These are phyloP conservation scores for Tripidium arundinaceum DNA, from an alignment of 202 grass and related monocot genomes.

Conservation along the genomic window DNA sequence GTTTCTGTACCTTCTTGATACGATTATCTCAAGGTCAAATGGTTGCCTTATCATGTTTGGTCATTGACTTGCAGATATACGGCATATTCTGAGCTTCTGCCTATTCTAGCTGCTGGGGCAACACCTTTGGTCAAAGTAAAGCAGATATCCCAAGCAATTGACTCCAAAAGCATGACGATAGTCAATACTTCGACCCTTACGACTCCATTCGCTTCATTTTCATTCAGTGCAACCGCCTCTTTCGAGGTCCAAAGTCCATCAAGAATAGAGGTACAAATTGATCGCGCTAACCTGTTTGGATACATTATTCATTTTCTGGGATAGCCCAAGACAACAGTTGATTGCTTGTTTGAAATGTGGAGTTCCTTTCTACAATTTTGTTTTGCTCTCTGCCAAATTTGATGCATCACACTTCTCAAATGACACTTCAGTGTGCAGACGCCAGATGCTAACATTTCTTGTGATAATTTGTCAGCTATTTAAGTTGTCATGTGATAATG, in stretches of 20 bases:
- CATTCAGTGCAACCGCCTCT: conserved; percentile 81
- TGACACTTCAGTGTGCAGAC: neutral
- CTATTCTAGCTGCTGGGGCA: conserved; percentile 65
- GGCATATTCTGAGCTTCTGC: conserved; percentile 80
- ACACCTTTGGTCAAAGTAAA: conserved; percentile 78
- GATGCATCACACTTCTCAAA: neutral
- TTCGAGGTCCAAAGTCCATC: conserved; percentile 76
- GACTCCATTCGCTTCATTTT: conserved; percentile 70
- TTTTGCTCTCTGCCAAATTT: neutral
- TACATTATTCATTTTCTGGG: neutral
- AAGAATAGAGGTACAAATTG: conserved; percentile 68
- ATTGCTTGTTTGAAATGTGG: neutral
- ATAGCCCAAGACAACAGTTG: neutral
- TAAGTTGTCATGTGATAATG: neutral
- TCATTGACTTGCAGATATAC: conserved; percentile 62
- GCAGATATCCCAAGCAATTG: conserved; percentile 81
- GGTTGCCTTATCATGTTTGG: neutral
- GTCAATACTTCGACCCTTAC: conserved; percentile 72
- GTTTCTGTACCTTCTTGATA: neutral
- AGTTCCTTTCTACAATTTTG: neutral
- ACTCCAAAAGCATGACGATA: conserved; percentile 54
- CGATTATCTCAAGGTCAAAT: neutral
- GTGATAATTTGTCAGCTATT: neutral
- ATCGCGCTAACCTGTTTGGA: neutral
- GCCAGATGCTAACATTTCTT: neutral